Base-by-base conservation (phyloP, 2,329 filamentous ascomycete genomes). In the Dactylonectria estremocensis region DNA sequence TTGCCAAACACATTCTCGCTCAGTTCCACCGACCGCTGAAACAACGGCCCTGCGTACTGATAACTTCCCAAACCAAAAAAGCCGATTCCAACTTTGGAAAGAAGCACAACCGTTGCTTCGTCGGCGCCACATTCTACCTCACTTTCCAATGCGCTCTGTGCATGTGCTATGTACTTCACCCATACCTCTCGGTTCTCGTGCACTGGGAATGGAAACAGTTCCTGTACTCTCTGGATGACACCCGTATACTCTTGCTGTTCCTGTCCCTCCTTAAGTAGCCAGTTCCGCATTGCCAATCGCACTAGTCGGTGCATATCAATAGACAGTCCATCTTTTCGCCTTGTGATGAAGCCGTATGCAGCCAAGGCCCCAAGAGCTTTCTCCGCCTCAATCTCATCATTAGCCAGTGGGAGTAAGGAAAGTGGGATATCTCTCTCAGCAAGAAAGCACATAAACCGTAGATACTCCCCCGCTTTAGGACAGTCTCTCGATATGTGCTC, bases 251-350 rank as follows among this genome's bases (percentile, higher is more conserved):
- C 24, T 28, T 28, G 60, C 22, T 31, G 7, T 48, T 45, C 16
- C n/a, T 10, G 18, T 33, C 64, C 37, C 57, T 73, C 62, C n/a
- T 69, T 28, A 0, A 63, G 52, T 1, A 81, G 53, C 77, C 73
- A 80, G 43, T 76, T 80, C 14, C 66, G 69, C 66, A 75, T 78
- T 3, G 74, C 73, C 13, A 80, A 35, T 35, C 70, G 74, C 22
- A 81, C 76, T 5, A 81, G 69, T 10, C 78, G 73, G 40, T 81
- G 77, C 10, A 81, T 79, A 53, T 79, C 77, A 33, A 73, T 76
- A 2, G 64, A 64, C 14, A 64, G 40, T 2, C 20, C 4, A 8
- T 63, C 60, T 10, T 67, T 33, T 1, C 71, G 76, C 33, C 78
- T 46, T 3, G 61, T 68, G 20, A 82, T 69, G 35, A 82, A 82